phyloP scores from a whole-genome alignment of 345 rosid genomes.

The Pistacia atlantica region DNA sequence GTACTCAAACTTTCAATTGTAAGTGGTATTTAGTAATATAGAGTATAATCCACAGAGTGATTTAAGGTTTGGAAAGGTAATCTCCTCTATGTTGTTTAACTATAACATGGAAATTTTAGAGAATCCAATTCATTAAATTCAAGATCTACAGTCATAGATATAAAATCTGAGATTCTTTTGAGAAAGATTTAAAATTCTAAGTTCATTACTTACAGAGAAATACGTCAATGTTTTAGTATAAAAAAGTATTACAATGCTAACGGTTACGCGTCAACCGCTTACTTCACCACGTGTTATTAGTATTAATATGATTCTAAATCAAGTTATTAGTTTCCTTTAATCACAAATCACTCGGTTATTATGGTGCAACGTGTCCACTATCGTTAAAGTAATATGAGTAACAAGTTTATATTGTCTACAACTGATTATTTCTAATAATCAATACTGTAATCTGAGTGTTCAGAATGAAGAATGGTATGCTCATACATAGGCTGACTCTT shows the following conservation, averaged over 20 bases:
- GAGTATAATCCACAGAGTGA: too few relatives aligned
- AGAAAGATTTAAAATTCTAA: not conserved
- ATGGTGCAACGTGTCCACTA: not conserved
- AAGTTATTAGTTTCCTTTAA: too few relatives aligned
- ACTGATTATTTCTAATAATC: not conserved
- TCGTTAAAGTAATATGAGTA: not conserved
- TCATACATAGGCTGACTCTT: not conserved
- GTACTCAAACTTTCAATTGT: not conserved
- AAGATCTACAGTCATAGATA: not conserved
- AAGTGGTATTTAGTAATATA: not conserved
- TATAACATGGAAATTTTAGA: not conserved
- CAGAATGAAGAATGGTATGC: conserved; percentile 5
- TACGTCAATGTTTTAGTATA: not conserved
- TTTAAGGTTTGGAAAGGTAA: too few relatives aligned
- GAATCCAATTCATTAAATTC: conserved; percentile 15
- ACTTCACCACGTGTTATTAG: not conserved
- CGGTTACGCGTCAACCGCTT: not conserved
- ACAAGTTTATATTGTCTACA: not conserved
- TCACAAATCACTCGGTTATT: not conserved
- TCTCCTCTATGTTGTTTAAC: not conserved
- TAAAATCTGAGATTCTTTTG: not conserved
- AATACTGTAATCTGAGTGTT: not conserved
- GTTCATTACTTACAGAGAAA: not conserved
- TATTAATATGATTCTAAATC: too few relatives aligned
- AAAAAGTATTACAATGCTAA: not conserved